Evolutionary conservation across 192 early-diverging fungal genomes (phyloP).

Genomic region (Rhizophagus clarus): DNA sequence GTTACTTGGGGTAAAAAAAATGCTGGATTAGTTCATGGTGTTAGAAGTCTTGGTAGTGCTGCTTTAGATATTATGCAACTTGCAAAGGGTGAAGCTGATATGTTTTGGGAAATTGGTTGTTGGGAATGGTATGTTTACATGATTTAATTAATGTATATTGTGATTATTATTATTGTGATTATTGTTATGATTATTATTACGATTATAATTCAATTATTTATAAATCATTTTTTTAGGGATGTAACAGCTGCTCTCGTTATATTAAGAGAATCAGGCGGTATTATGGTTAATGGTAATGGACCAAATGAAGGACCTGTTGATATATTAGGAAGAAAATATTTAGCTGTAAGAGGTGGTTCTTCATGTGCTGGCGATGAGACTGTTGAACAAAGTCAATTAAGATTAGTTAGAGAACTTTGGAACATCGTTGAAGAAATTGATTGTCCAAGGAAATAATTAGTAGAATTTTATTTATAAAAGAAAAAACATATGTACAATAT

Average conservation of each 20-base stretch:
- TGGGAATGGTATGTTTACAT: slow-evolving; percentile 55
- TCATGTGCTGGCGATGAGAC: slow-evolving; percentile 36
- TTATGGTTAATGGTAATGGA: slow-evolving; percentile 62
- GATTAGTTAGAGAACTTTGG: slow-evolving; percentile 62
- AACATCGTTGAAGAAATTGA: slow-evolving; percentile 59
- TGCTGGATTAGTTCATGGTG: slow-evolving; percentile 64
- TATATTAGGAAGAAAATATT: slow-evolving; percentile 56
- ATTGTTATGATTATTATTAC: no score
- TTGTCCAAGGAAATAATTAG: slow-evolving; percentile 38
- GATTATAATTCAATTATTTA: not conserved
- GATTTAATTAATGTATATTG: no score
- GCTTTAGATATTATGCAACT: slow-evolving; percentile 78
- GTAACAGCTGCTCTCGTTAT: slow-evolving; percentile 87
- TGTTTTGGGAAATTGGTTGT: slow-evolving; percentile 91
- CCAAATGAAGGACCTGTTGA: slow-evolving; percentile 38
- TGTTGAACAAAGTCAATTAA: slow-evolving; percentile 48
- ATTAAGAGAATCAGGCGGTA: slow-evolving; percentile 82
- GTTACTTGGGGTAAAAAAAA: slow-evolving; percentile 33
- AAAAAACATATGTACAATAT: no score
- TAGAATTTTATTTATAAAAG: not conserved
- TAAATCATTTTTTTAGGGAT: slow-evolving; percentile 64
- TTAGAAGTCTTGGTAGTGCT: slow-evolving; percentile 78
- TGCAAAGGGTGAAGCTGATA: slow-evolving; percentile 80
- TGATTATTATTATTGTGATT: not conserved
- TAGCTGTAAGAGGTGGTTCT: slow-evolving; percentile 50